Percentiles rank a stretch among this genome's conserved stretches.
Conservation (phyloP, 306 rosid genomes). For the Pterocarpus macrocarpus region DNA sequence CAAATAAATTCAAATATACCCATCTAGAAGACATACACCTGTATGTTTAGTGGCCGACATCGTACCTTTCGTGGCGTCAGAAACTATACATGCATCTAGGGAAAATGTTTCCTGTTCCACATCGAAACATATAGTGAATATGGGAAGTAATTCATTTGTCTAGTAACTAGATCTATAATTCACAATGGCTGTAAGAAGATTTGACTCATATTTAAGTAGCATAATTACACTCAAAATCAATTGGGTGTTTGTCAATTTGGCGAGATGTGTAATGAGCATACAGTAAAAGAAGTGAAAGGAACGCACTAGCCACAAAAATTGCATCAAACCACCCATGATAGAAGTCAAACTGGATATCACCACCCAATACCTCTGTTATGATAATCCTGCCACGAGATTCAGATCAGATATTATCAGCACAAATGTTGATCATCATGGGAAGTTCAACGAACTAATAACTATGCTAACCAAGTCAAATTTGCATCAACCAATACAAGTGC, state of each 20-base stretch:
- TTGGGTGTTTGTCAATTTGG: constrained; percentile 95
- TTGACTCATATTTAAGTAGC: constrained; percentile 10
- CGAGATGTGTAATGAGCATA: constrained; percentile 98
- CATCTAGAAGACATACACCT: neutral
- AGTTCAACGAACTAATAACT: constrained; percentile 20
- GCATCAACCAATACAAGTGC: neutral
- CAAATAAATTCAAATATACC: constrained; percentile 22
- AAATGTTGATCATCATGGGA: neutral
- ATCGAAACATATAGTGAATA: neutral
- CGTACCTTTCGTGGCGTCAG: constrained; percentile 27
- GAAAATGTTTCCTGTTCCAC: constrained; percentile 29
- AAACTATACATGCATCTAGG: constrained; percentile 6
- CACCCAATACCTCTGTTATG: constrained; percentile 97
- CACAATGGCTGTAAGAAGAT: constrained; percentile 27
- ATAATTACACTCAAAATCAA: constrained; percentile 68
- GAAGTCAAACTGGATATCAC: constrained; percentile 97
- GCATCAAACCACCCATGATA: constrained; percentile 99
- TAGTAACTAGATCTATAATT: neutral
- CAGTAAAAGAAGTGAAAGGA: constrained; percentile 92
- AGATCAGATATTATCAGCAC: constrained; percentile 32
- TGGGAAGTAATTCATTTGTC: neutral
- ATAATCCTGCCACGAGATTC: constrained; percentile 74
- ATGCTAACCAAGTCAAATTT: neutral
- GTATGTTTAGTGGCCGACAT: neutral
- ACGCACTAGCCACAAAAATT: constrained; percentile 97